Base-by-base conservation (phyloP, 352 stramenopile genomes). In the Pilasporangium apinafurcum region DNA sequence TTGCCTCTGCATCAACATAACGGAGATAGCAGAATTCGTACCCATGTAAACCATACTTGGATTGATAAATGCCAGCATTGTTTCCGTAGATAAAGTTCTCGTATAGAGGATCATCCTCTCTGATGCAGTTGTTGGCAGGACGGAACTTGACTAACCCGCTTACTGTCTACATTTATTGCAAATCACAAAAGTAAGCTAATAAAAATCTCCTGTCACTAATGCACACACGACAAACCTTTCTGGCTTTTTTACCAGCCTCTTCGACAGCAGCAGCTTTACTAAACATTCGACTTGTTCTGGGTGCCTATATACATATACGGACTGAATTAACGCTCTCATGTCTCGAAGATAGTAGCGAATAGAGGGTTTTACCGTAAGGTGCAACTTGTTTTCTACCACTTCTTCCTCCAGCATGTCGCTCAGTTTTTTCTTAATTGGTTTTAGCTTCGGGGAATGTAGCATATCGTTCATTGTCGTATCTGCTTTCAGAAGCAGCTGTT, bases 11-110 rank as follows among this genome's bases (percentile, higher is more conserved):
- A 37, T 80, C 62, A 2, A 42, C 46, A 38, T 70, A 69, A 0
- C 65, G 62, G 10, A 84, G 31, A 44, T 84, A 84, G 31, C 42
- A 72, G 37, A 84, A 84, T 37, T 84, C 65, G 41, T 79, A 84
- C 4, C 47, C 59, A 8, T 81, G 68, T 16, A 84, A 50, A 5
- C 71, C 71, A 37, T 79, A 81, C 49, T 81, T 84, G 34, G 68
- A 68, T 40, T 78, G 68, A 28, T 79, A 81, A 21, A 84, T 84
- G 6, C 71, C 68, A 1, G 48, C 71, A 9, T 65, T 52, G 27
- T 84, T 84, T 18, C 71, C 67, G 29, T 75, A 76, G 3, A 76
- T 30, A 18, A 78, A 81, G 1, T 44, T 50, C 16, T 84, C 68
- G 17, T 53, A 65, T 3, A 40, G 27, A 4, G 36, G 33, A 13